A percentile compares a stretch with the other conserved stretches of the same genome.
These are phyloP conservation scores for Bertia moriformis DNA, from an alignment of 2,329 filamentous ascomycete genomes.

Conservation along the genomic window DNA sequence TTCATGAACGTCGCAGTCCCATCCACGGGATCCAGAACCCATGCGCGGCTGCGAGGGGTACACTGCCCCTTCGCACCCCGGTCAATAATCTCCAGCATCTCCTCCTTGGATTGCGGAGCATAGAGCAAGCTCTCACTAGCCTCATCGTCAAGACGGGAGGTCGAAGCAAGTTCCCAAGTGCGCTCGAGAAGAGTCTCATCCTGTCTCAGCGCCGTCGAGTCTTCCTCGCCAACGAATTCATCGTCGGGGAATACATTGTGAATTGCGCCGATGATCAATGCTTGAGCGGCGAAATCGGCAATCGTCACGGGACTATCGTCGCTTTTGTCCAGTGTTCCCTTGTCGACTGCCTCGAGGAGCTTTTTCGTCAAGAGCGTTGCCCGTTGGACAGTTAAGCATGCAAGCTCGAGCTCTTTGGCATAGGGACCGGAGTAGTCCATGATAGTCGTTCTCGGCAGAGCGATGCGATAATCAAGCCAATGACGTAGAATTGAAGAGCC, in stretches of 20 bases:
- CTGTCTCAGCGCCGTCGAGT: slow-evolving; percentile 27
- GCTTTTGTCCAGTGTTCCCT: slow-evolving; percentile 34
- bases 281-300: slow-evolving; percentile 44
- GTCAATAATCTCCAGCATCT: slow-evolving; percentile 49
- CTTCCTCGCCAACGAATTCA: slow-evolving; percentile 39
- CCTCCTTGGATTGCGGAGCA: slow-evolving; percentile 26
- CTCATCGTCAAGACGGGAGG: neutral
- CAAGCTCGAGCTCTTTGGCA: slow-evolving; percentile 23
- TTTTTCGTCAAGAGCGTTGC: slow-evolving; percentile 33
- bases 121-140: slow-evolving; percentile 10
- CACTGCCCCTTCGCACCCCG: slow-evolving; percentile 29
- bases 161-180: slow-evolving; percentile 25
- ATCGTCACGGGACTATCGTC: slow-evolving; percentile 42
- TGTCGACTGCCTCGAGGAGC: slow-evolving; percentile 29
- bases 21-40: slow-evolving; percentile 52
- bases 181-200: slow-evolving; percentile 25
- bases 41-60: slow-evolving; percentile 26
- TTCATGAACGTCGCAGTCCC: slow-evolving; percentile 47
- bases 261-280: slow-evolving; percentile 33
- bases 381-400: slow-evolving; percentile 23
- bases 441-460: too few relatives aligned
- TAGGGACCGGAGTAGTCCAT: slow-evolving; percentile 14
- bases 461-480: too few relatives aligned
- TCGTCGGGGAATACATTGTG: slow-evolving; percentile 33
- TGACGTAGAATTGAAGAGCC: too few relatives aligned